Conservation (phyloP, 2,329 filamentous ascomycete genomes). For the Aureobasidium sp. region DNA sequence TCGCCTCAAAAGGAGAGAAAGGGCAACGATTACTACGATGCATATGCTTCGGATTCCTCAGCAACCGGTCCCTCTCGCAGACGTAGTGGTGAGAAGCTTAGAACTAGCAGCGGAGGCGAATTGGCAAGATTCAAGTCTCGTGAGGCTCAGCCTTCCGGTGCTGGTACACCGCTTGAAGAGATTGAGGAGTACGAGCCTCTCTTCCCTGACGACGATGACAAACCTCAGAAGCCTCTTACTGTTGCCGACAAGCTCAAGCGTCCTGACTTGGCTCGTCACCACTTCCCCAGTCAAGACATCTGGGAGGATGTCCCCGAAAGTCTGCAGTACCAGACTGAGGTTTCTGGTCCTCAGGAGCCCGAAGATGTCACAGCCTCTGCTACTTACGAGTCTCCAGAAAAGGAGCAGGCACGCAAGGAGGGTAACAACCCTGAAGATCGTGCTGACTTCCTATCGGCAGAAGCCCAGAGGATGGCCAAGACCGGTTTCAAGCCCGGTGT, state of each 20-base stretch:
- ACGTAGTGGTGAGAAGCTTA: slow-evolving; percentile 51
- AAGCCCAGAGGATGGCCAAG: slow-evolving; percentile 50
- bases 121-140: slow-evolving; percentile 47
- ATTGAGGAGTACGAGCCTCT: slow-evolving; percentile 92
- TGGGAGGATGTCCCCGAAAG: slow-evolving; percentile 96
- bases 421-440: slow-evolving; percentile 33
- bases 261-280: slow-evolving; percentile 41
- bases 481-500: slow-evolving; percentile 49
- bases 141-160: slow-evolving; percentile 40
- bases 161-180: slow-evolving; percentile 66
- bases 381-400: slow-evolving; percentile 38
- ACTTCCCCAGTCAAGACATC: slow-evolving; percentile 89
- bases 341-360: slow-evolving; percentile 66
- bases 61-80: slow-evolving; percentile 38
- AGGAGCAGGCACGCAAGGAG: slow-evolving; percentile 42
- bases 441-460: slow-evolving; percentile 35
- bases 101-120: slow-evolving; percentile 44
- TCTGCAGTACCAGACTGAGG: slow-evolving; percentile 65
- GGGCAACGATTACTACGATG: slow-evolving; percentile 43
- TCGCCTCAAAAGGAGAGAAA: slow-evolving; percentile 61
- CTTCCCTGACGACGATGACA: slow-evolving; percentile 66
- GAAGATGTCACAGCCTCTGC: slow-evolving; percentile 36
- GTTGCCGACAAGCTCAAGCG: slow-evolving; percentile 48
- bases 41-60: slow-evolving; percentile 34
- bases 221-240: slow-evolving; percentile 45